Percentiles rank a stretch among this genome's conserved stretches.
Evolutionary conservation across 768 basidiomycete species (phyloP).

Genomic region (Thelephora ganbajun): DNA sequence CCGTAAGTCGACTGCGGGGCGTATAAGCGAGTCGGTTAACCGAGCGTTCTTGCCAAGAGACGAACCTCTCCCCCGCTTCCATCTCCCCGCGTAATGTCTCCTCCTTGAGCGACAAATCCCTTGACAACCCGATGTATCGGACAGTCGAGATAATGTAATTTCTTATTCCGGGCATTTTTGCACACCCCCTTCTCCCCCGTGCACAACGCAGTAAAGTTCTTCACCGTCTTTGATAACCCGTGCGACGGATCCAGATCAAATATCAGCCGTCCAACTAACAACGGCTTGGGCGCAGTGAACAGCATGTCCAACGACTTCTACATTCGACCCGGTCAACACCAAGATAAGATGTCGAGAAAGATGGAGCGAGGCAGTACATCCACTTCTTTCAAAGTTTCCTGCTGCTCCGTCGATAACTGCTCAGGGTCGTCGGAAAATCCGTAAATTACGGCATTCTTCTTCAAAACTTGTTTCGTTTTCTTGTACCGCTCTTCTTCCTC

Average conservation of each 20-base stretch:
- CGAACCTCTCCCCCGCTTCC: conserved; percentile 41
- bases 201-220: conserved; percentile 35
- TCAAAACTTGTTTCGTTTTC: conserved; percentile 19
- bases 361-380: conserved; percentile 15
- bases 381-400: conserved; percentile 24
- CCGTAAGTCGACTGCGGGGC: conserved; percentile 28
- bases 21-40: too few relatives aligned
- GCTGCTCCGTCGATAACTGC: conserved; percentile 28
- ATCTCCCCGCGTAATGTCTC: conserved; percentile 37
- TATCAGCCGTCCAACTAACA: conserved; percentile 26
- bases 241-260: conserved; percentile 25
- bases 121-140: conserved; percentile 33
- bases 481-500: conserved; percentile 18
- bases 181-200: conserved; percentile 29
- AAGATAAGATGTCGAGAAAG: not conserved
- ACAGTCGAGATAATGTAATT: conserved; percentile 26
- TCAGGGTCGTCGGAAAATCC: conserved; percentile 24
- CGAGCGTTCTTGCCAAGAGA: conserved; percentile 1
- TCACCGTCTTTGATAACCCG: conserved; percentile 29
- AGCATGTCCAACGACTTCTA: conserved; percentile 19
- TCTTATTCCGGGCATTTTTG: conserved; percentile 32
- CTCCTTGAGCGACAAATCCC: conserved; percentile 39
- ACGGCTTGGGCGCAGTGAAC: conserved; percentile 22
- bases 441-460: conserved; percentile 26
- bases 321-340: conserved; percentile 1